Evolutionary conservation across 352 stramenopile species (phyloP).

Genomic region (Elongisporangium anandrum): DNA sequence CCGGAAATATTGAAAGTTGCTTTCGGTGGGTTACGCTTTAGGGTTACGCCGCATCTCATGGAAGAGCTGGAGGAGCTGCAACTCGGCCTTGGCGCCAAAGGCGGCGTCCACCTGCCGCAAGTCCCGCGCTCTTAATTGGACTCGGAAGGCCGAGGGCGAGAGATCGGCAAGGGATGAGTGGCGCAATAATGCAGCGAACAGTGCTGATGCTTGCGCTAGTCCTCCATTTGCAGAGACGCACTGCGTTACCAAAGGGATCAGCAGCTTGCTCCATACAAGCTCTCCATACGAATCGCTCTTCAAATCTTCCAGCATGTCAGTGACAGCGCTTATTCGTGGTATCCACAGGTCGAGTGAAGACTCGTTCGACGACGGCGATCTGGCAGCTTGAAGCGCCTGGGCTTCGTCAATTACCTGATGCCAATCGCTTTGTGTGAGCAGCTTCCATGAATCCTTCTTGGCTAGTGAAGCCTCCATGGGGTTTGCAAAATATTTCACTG

Average conservation of each 20-base stretch:
- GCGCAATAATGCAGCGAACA: neutral
- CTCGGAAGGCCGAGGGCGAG: constrained; percentile 50
- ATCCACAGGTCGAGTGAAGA: too few relatives aligned
- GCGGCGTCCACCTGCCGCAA: constrained; percentile 28
- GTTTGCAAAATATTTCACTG: constrained; percentile 16
- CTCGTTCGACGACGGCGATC: neutral
- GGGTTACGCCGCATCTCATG: constrained; percentile 20
- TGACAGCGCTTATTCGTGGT: constrained; percentile 17
- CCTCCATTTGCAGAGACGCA: too few relatives aligned
- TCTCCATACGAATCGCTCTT: constrained; percentile 29
- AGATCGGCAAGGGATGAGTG: constrained; percentile 27
- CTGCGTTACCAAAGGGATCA: constrained; percentile 22
- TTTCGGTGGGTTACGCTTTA: too few relatives aligned
- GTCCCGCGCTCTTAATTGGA: constrained; percentile 40
- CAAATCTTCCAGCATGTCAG: constrained; percentile 32
- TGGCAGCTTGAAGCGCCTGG: constrained; percentile 4
- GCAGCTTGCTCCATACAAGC: constrained; percentile 54
- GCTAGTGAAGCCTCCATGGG: constrained; percentile 20
- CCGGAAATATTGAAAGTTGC: too few relatives aligned
- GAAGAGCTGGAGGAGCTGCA: constrained; percentile 42
- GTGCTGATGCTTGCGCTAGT: too few relatives aligned
- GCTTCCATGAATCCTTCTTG: constrained; percentile 21
- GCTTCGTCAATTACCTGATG: constrained; percentile 17
- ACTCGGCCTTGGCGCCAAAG: constrained; percentile 33
- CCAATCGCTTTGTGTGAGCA: constrained; percentile 43